A percentile compares a stretch with the other conserved stretches of the same genome.
phyloP scores from a whole-genome alignment of 2,329 filamentous ascomycete genomes.

The Leptographium lundbergii region DNA sequence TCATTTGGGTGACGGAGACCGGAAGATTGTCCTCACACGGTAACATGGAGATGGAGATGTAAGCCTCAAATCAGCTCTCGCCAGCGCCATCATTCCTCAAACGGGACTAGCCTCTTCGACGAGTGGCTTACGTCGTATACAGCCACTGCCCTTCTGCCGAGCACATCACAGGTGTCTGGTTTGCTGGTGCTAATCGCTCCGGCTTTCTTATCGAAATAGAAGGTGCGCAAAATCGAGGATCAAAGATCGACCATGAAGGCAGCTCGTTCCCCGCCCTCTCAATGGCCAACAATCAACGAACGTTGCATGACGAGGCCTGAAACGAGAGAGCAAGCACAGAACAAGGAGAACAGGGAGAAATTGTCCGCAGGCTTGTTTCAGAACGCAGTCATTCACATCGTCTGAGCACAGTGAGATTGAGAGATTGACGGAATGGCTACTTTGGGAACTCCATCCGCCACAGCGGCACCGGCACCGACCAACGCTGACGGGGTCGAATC shows the following conservation, averaged over 20 bases:
- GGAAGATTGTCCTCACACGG: neutral
- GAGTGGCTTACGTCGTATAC: too few species aligned
- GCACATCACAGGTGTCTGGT: neutral
- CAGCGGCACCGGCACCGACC: neutral
- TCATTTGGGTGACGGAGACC: neutral
- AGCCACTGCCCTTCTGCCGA: neutral
- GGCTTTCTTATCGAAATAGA: neutral
- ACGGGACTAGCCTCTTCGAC: too few species aligned
- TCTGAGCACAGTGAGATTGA: neutral
- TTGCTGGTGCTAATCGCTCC: neutral
- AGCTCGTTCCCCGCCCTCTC: neutral
- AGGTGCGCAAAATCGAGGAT: neutral
- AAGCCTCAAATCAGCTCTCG: neutral
- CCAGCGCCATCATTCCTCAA: too few species aligned
- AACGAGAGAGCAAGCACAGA: neutral
- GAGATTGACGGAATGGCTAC: neutral
- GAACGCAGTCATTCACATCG: neutral
- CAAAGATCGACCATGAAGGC: neutral
- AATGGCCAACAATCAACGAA: neutral
- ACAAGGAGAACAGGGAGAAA: neutral
- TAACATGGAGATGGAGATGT: neutral
- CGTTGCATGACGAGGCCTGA: neutral
- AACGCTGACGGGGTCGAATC: conserved; percentile 9
- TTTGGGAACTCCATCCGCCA: neutral
- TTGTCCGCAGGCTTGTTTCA: neutral